Evolutionary conservation across 768 basidiomycete genomes (phyloP), one percentile per base, ranked within the genome.

Genomic region (Fomitopsis serialis): DNA sequence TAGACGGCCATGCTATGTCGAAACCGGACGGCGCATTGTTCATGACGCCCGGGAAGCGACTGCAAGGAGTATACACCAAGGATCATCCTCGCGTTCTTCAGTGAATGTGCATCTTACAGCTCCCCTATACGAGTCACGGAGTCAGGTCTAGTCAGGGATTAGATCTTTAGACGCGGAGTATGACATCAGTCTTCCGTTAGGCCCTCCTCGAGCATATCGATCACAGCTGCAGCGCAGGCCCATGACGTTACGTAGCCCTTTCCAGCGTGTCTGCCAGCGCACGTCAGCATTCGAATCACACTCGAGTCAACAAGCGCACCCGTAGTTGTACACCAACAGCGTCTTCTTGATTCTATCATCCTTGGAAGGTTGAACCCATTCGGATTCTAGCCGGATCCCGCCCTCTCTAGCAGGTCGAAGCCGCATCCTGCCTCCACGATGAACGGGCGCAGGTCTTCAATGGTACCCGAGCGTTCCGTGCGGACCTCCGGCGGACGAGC

Each of bases 201-300:
- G 29, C 29, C 6, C 5, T 32, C 11, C 17, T 7, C 74, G 52
- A 85, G 63, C 3, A 85, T 59, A 27, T 67, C 65, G 15, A 82
- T 55, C 0, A 76, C 81, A 12, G 74, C 68, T 3, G 68, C 69
- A 7, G 85, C 85, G 2, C 77, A 81, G 1, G 82, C 84, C 84
- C 83, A 87, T 0, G 83, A 84, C 2, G 79, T 74, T 53, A 81
- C 79, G 56, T 77, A 87, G 1, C 84, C 85, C 55, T 74, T 79
- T 8, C 86, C 85, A 10, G 76, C 76, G 62, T 88, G 85, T 43
- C 83, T 83, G 45, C 17, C 6, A 13, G 1, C 23, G 10, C 12
- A n/a, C n/a, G n/a, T n/a, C n/a, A n/a, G n/a, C n/a, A n/a, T 1
- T n/a, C n/a, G n/a, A n/a, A 29, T 11, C 24, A 17, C 25, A 6